phyloP scores from a whole-genome alignment of 2,329 filamentous ascomycete genomes.

The Laburnicola sp. region DNA sequence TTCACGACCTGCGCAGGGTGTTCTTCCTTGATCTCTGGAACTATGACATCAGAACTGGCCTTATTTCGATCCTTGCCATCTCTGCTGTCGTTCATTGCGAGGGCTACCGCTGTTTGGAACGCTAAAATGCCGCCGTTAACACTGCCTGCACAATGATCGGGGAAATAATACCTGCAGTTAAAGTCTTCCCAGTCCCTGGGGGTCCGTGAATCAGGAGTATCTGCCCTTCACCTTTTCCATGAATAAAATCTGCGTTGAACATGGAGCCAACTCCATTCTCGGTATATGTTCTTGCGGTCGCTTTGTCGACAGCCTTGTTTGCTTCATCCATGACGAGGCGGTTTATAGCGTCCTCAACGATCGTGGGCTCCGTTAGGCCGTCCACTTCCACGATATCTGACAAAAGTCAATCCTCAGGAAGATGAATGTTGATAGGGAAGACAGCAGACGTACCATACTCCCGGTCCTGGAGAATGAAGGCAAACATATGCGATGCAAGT shows the following conservation, averaged over 20 bases:
- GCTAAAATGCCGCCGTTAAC: background rate
- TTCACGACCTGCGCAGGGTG: background rate
- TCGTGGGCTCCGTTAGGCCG: conserved; percentile 3
- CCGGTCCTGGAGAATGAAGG: no score
- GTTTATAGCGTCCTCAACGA: conserved; percentile 8
- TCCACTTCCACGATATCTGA: conserved; percentile 11
- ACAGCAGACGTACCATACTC: no score
- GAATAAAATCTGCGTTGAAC: conserved; percentile 13
- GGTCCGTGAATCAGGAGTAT: conserved; percentile 69
- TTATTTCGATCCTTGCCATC: background rate
- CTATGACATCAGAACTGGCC: background rate
- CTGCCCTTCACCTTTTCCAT: conserved; percentile 38
- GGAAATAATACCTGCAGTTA: conserved; percentile 51
- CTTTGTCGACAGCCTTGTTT: conserved; percentile 18
- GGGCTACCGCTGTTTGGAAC: background rate
- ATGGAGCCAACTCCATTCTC: conserved; percentile 1
- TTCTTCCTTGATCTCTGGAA: background rate
- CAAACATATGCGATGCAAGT: no score
- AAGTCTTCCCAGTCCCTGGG: conserved; percentile 92
- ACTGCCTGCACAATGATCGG: no score
- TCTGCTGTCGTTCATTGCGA: background rate
- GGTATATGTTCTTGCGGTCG: conserved; percentile 12
- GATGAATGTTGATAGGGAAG: background rate
- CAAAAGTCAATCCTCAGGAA: background rate
- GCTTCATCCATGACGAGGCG: conserved; percentile 5